These are phyloP conservation scores for Hortaea sp. DNA, from an alignment of 2,329 filamentous ascomycete genomes.

Conservation along the genomic window DNA sequence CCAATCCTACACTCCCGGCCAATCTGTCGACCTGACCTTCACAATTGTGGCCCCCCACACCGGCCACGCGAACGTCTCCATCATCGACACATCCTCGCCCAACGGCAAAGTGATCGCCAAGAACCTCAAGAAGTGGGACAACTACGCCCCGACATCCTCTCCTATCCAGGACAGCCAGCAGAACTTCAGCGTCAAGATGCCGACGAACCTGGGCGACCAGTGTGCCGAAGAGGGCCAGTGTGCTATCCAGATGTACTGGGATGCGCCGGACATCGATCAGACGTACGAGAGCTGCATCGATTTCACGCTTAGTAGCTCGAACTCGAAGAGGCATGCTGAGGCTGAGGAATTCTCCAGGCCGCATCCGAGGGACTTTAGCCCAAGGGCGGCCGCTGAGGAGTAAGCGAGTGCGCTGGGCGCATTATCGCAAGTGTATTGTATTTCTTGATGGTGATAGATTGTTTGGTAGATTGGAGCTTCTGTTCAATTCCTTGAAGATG, in stretches of 20 bases:
- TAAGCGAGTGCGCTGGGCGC: no score
- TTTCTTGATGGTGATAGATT: no score
- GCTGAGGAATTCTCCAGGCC: background rate
- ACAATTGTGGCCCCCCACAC: constrained; percentile 45
- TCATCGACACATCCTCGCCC: constrained; percentile 46
- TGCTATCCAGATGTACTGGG: constrained; percentile 55
- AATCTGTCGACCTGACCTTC: constrained; percentile 37
- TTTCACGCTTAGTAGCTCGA: constrained; percentile 30
- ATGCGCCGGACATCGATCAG: constrained; percentile 45
- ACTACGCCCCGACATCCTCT: constrained; percentile 42
- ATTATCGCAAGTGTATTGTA: no score
- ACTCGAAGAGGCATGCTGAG: background rate
- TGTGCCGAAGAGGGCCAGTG: constrained; percentile 42
- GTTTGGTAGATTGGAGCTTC: no score
- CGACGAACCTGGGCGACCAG: constrained; percentile 35
- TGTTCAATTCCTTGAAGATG: no score
- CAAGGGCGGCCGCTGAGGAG: background rate
- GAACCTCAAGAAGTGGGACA: constrained; percentile 45
- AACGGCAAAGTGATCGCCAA: constrained; percentile 36
- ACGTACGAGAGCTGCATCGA: constrained; percentile 56
- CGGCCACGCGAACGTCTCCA: constrained; percentile 48
- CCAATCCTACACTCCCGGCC: constrained; percentile 41
- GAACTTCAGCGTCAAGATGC: constrained; percentile 46
- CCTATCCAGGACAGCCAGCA: constrained; percentile 37
- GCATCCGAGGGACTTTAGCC: background rate